Conservation (phyloP, 495 filamentous ascomycete species). For the Rusavskia elegans region DNA sequence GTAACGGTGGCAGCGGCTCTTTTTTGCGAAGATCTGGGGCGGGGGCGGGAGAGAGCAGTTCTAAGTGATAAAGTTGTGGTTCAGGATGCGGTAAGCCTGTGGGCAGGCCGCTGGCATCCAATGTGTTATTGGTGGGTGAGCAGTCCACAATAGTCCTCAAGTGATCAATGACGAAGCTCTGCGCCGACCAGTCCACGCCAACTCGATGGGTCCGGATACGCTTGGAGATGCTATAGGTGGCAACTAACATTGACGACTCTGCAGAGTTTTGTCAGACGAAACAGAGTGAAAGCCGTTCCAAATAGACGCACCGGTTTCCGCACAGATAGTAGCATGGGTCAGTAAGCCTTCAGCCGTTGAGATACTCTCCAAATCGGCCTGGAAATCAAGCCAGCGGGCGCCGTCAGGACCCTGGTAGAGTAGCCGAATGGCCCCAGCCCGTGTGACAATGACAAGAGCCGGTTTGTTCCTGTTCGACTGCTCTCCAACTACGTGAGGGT, state of each 20-base stretch:
- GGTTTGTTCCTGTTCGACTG: constrained; percentile 29
- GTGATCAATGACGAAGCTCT: constrained; percentile 30
- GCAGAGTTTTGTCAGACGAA: background rate
- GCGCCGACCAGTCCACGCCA: constrained; percentile 34
- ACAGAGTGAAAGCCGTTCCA: background rate
- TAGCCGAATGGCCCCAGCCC: constrained; percentile 50
- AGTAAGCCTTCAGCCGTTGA: constrained; percentile 51
- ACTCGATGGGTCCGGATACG: constrained; percentile 50
- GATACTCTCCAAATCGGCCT: constrained; percentile 52
- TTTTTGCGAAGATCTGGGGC: constrained; percentile 32
- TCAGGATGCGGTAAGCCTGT: constrained; percentile 28
- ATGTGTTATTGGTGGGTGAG: constrained; percentile 19
- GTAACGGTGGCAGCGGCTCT: constrained; percentile 37
- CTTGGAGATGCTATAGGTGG: constrained; percentile 47
- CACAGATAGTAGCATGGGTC: constrained; percentile 65
- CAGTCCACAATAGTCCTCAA: constrained; percentile 31
- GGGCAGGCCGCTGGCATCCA: constrained; percentile 11
- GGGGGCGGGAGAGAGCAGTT: constrained; percentile 45
- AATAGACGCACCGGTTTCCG: constrained; percentile 42
- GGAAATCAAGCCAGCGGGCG: constrained; percentile 47
- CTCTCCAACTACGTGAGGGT: constrained; percentile 32
- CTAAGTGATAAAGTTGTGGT: constrained; percentile 45
- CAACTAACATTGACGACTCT: constrained; percentile 32
- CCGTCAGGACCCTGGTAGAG: constrained; percentile 51
- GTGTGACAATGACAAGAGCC: constrained; percentile 54